A percentile compares a stretch with the other conserved stretches of the same genome.
These are phyloP conservation scores for Fonsecaea pedrosoi DNA, from an alignment of 2,329 filamentous ascomycete genomes.

Conservation along the genomic window DNA sequence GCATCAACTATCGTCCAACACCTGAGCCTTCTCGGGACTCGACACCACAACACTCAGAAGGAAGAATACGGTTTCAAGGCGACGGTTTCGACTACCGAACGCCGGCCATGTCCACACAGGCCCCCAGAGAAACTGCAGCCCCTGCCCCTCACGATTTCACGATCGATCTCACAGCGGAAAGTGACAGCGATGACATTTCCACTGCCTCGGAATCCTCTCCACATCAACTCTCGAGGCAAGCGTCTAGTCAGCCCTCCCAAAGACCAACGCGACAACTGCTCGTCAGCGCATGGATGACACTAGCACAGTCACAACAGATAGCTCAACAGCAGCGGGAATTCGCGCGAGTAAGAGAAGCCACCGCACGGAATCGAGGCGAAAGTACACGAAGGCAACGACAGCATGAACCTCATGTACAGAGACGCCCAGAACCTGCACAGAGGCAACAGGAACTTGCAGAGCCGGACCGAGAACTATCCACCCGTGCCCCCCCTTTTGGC, in stretches of 20 bases:
- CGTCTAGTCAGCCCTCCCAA: background rate
- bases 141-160: slow-evolving; percentile 18
- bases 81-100: slow-evolving; percentile 63
- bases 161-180: slow-evolving; percentile 35
- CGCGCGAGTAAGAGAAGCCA: background rate
- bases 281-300: background rate
- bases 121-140: slow-evolving; percentile 11
- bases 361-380: background rate
- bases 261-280: background rate
- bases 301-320: background rate
- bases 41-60: slow-evolving; percentile 38
- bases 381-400: background rate
- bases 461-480: slow-evolving; percentile 6
- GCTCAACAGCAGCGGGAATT: background rate
- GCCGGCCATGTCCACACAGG: slow-evolving; percentile 54
- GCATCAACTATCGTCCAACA: slow-evolving; percentile 34
- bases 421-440: background rate
- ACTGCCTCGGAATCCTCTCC: slow-evolving; percentile 18
- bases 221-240: background rate
- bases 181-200: slow-evolving; percentile 25
- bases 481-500: slow-evolving; percentile 27
- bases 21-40: slow-evolving; percentile 30
- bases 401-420: background rate
- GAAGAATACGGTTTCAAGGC: slow-evolving; percentile 49
- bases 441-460: background rate